These are phyloP conservation scores for Leccinum angustisporum DNA, from an alignment of 1,284 basidiomycete species.

Conservation along the genomic window DNA sequence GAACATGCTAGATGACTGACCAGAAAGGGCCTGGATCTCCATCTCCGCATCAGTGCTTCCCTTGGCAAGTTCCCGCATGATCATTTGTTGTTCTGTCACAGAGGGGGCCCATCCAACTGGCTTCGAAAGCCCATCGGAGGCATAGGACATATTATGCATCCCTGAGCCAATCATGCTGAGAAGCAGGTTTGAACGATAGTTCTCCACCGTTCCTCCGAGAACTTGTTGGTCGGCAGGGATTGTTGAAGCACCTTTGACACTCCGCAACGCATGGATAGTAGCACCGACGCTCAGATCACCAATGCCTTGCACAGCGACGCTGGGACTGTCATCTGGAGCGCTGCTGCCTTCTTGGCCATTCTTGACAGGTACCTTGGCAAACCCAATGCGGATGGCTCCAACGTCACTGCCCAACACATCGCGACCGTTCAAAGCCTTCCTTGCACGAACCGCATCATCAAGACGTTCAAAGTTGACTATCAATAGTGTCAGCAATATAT, in stretches of 20 bases:
- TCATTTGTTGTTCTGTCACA: constrained; percentile 90
- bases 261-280: constrained; percentile 81
- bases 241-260: constrained; percentile 83
- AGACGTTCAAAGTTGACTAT: constrained; percentile 94
- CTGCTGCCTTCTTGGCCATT: constrained; percentile 67
- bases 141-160: constrained; percentile 61
- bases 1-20: constrained; percentile 46
- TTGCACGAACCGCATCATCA: constrained; percentile 92
- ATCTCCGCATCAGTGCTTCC: constrained; percentile 77
- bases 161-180: constrained; percentile 88
- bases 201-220: constrained; percentile 86
- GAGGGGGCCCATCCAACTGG: constrained; percentile 63
- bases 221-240: constrained; percentile 91
- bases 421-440: constrained; percentile 92
- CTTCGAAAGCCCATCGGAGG: constrained; percentile 54
- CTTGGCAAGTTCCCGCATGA: constrained; percentile 87
- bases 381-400: constrained; percentile 94
- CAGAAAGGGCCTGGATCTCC: constrained; percentile 81
- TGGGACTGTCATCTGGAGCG: constrained; percentile 59
- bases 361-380: constrained; percentile 93
- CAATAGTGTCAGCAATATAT: constrained; percentile 8
- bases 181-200: constrained; percentile 89
- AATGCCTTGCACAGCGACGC: constrained; percentile 70
- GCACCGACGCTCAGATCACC: constrained; percentile 81
- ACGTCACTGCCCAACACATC: constrained; percentile 95